These are phyloP conservation scores for Ballota nigra DNA, from an alignment of 257 asterid species.

Conservation along the genomic window DNA sequence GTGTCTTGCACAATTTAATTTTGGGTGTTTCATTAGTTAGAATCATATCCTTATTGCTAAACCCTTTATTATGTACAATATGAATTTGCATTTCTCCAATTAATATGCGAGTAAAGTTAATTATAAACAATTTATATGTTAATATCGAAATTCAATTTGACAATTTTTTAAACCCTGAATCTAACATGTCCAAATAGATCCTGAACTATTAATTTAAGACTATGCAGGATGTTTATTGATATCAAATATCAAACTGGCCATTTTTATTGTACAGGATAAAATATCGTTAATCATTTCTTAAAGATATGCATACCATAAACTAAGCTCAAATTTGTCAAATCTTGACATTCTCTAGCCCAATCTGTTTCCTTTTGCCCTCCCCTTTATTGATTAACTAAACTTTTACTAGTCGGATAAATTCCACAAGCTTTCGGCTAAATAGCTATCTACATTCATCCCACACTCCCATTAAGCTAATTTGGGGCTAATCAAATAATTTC, in stretches of 20 bases:
- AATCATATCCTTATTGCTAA: too few species aligned
- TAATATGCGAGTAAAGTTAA: too few species aligned
- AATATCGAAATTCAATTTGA: too few species aligned
- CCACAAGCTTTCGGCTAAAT: slow-evolving; percentile 22
- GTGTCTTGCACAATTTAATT: too few species aligned
- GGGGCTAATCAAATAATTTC: not conserved
- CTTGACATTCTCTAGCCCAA: slow-evolving; percentile 11
- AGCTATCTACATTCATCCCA: not conserved
- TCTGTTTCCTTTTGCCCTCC: not conserved
- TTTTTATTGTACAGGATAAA: not conserved
- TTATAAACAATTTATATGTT: not conserved
- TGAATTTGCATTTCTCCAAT: too few species aligned
- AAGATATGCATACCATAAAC: not conserved
- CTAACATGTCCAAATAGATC: too few species aligned
- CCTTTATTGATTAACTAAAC: slow-evolving; percentile 21
- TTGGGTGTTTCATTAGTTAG: too few species aligned
- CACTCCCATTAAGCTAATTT: not conserved
- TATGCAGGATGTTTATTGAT: too few species aligned
- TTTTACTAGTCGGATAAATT: not conserved
- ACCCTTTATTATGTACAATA: too few species aligned
- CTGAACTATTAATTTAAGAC: too few species aligned
- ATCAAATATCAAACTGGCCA: not conserved
- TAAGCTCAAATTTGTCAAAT: not conserved
- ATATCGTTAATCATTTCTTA: not conserved
- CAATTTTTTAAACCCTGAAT: too few species aligned